Evolutionary conservation across 495 filamentous ascomycete species (phyloP), one percentile per base, ranked within the genome.

Genomic region (Halenospora varia): DNA sequence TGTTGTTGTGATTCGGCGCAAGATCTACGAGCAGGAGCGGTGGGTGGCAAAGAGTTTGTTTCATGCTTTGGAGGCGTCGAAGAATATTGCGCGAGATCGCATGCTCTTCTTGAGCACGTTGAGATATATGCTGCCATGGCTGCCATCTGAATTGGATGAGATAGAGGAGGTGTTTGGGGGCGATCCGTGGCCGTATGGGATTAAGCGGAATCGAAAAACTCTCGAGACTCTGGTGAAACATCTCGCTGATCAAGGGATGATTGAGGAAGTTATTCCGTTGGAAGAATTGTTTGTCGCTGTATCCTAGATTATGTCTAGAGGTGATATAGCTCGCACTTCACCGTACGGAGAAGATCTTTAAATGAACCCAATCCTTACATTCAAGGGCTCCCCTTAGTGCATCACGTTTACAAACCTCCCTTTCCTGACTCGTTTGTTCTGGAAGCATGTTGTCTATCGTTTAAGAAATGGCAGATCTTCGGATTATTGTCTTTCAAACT

Each of bases 121-220:
- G 41, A 35, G 71, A 20, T 73, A 73, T 59, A 73, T 75, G 71
- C 56, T 75, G 39, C 71, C 71, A 8, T 75, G 68, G 60, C 53
- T 75, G 20, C 24, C 66, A 2, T 45, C 57, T 19, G 66, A 71
- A 26, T 4, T 74, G 8, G 64, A 67, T n/a, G 71, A 75, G 60
- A 75, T 71, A 41, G 46, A 67, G 11, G 62, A 70, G 35, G 56
- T 70, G 0, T 72, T 73, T 57, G 68, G 67, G 0, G 62, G 53
- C n/a, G 63, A 73, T 61, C 57, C 55, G 17, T 74, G 70, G 67
- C 60, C 60, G 25, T 70, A 73, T 59, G 70, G 70, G 2, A 35
- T 74, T 2, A 69, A 73, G 20, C 22, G 51, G 47, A 74, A 74
- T 47, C 53, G 67, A 4, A 69, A 62, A 56, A 65, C 68, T 9